Evolutionary conservation across 176 grass and related monocot species (phyloP).

Genomic region (Phragmites australis): DNA sequence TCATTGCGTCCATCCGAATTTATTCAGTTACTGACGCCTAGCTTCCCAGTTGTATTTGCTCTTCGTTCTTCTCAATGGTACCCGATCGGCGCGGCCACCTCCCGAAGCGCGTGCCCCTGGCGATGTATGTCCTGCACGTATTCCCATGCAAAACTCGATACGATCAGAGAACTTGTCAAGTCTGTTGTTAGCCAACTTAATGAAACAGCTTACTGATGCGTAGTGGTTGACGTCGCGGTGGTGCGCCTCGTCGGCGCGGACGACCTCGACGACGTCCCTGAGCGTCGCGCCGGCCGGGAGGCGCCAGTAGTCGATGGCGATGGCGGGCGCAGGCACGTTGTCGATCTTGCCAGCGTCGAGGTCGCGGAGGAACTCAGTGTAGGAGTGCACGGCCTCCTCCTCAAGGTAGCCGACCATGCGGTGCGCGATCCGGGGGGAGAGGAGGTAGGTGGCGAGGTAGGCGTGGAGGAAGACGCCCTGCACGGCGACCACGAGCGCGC

Average conservation of each 20-base stretch:
- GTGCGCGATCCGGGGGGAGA: conserved; percentile 66
- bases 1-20: conserved; percentile 26
- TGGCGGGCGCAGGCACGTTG: conserved; percentile 82
- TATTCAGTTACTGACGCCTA: not conserved
- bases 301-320: conserved; percentile 96
- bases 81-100: conserved; percentile 38
- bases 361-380: conserved; percentile 87
- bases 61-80: conserved; percentile 28
- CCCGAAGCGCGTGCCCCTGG: conserved; percentile 34
- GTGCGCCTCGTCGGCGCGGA: conserved; percentile 47
- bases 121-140: conserved; percentile 44
- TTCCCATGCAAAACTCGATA: no score
- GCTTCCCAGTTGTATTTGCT: not conserved
- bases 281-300: conserved; percentile 47
- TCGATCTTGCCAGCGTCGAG: conserved; percentile 69
- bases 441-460: not conserved
- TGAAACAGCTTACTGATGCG: conserved; percentile 36
- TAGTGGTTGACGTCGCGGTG: conserved; percentile 38
- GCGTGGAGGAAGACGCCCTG: not conserved
- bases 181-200: no score
- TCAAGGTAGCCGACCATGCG: conserved; percentile 87
- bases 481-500: not conserved
- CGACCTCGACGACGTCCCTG: conserved; percentile 42
- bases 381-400: conserved; percentile 93
- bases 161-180: no score